A percentile compares a stretch with the other conserved stretches of the same genome.
phyloP scores from a whole-genome alignment of 495 filamentous ascomycete genomes.

The Trichoderma erinaceum region DNA sequence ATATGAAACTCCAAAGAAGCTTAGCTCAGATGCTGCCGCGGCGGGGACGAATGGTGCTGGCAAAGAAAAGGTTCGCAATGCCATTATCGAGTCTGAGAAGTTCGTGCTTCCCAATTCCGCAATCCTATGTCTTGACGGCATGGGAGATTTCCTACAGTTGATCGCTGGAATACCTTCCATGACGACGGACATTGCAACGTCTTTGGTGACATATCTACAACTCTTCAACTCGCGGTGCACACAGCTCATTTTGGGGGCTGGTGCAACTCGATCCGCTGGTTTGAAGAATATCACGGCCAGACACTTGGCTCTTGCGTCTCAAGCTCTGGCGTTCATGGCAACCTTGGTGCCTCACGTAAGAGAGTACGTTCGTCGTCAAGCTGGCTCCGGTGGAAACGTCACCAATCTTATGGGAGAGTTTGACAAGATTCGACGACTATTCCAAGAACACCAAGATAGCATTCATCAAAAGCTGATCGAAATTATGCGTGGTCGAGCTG shows the following conservation, averaged over 20 bases:
- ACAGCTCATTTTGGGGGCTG: constrained; percentile 91
- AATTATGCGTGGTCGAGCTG: constrained; percentile 81
- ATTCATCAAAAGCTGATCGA: constrained; percentile 95
- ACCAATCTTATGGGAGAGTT: constrained; percentile 71
- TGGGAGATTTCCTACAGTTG: constrained; percentile 75
- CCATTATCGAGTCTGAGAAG: constrained; percentile 74
- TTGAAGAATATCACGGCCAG: constrained; percentile 95
- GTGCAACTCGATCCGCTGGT: constrained; percentile 83
- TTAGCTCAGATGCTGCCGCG: constrained; percentile 18
- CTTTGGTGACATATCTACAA: constrained; percentile 59
- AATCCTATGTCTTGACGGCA: constrained; percentile 67
- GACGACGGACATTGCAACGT: constrained; percentile 72
- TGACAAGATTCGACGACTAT: constrained; percentile 82
- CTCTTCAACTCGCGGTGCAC: constrained; percentile 91
- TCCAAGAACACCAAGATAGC: constrained; percentile 85
- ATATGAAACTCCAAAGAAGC: constrained; percentile 32
- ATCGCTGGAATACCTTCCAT: constrained; percentile 80
- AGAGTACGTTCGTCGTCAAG: constrained; percentile 81
- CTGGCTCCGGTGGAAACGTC: constrained; percentile 44
- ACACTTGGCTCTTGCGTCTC: constrained; percentile 87
- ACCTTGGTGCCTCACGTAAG: constrained; percentile 83
- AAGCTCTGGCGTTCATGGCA: constrained; percentile 82
- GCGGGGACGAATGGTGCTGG: constrained; percentile 44
- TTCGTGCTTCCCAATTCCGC: constrained; percentile 84
- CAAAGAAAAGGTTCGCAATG: constrained; percentile 65